These are phyloP conservation scores for Malus hybrid DNA, from an alignment of 331 rosid species.

Conservation along the genomic window DNA sequence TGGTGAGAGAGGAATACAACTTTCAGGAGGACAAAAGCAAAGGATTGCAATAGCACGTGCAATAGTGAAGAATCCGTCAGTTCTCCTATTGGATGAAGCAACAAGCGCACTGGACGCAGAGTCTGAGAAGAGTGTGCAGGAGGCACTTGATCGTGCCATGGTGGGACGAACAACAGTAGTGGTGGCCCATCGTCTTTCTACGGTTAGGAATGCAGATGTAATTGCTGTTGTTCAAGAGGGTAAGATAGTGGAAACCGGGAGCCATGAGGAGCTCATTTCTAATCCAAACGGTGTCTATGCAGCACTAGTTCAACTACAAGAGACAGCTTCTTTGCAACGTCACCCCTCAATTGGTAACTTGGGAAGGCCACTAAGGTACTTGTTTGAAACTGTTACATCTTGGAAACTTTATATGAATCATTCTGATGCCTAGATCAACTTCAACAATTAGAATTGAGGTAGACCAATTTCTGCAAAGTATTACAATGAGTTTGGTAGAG, in stretches of 20 bases:
- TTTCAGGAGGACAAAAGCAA: constrained; percentile 96
- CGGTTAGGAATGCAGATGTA: constrained; percentile 78
- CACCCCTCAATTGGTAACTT: constrained; percentile 42
- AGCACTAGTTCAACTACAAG: constrained; percentile 74
- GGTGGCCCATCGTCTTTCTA: constrained; percentile 95
- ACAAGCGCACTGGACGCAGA: constrained; percentile 94
- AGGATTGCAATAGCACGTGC: constrained; percentile 95
- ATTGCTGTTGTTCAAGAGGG: constrained; percentile 89
- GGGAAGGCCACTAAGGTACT: constrained; percentile 65
- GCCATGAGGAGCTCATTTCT: constrained; percentile 79
- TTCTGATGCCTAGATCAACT: not conserved
- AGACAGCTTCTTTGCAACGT: constrained; percentile 50
- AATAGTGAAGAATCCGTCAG: constrained; percentile 78
- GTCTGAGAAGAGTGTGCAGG: constrained; percentile 95
- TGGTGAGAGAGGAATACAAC: constrained; percentile 97
- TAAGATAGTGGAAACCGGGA: constrained; percentile 82
- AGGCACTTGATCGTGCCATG: constrained; percentile 97
- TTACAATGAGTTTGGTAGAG: no score
- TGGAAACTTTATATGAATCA: not conserved
- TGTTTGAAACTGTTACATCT: not conserved
- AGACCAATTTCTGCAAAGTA: no score
- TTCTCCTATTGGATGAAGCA: constrained; percentile 85
- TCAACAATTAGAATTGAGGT: no score
- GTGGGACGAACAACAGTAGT: constrained; percentile 85
- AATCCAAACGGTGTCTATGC: constrained; percentile 68